A percentile compares a stretch with the other conserved stretches of the same genome.
Evolutionary conservation across 2,329 filamentous ascomycete genomes (phyloP).

Genomic region (Sporothrix pallida): DNA sequence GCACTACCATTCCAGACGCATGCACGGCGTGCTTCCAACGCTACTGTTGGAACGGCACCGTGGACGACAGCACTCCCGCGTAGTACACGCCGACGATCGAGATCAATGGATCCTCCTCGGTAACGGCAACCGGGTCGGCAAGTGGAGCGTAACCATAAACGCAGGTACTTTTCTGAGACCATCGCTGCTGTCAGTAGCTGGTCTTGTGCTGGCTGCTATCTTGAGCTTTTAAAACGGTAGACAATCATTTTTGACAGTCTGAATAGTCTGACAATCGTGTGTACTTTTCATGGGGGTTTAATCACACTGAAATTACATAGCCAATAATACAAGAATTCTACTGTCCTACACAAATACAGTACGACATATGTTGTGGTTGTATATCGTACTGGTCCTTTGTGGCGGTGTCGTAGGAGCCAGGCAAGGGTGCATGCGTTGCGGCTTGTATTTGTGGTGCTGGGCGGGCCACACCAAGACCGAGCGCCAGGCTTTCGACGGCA

Average conservation of each 20-base stretch:
- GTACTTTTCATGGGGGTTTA: not conserved
- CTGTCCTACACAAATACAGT: too few relatives aligned
- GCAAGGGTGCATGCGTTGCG: too few relatives aligned
- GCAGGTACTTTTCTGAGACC: not conserved
- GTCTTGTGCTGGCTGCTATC: not conserved
- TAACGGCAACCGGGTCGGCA: not conserved
- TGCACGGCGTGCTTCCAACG: constrained; percentile 2
- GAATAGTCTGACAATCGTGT: not conserved
- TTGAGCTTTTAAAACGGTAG: not conserved
- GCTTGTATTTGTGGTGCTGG: too few relatives aligned
- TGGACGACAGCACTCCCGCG: not conserved
- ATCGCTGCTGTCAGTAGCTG: not conserved
- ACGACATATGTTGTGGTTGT: too few relatives aligned
- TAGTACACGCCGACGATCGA: not conserved
- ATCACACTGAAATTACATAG: too few relatives aligned
- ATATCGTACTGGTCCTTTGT: too few relatives aligned
- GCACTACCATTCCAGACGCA: not conserved
- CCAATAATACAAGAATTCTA: too few relatives aligned
- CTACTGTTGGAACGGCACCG: not conserved
- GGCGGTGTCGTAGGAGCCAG: too few relatives aligned
- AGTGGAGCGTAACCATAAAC: not conserved
- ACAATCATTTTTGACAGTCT: not conserved
- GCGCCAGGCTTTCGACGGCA: too few relatives aligned
- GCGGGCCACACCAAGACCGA: too few relatives aligned
- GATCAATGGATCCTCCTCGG: not conserved